These are phyloP conservation scores for Botrytis galanthina DNA, from an alignment of 2,329 filamentous ascomycete genomes.

Conservation along the genomic window DNA sequence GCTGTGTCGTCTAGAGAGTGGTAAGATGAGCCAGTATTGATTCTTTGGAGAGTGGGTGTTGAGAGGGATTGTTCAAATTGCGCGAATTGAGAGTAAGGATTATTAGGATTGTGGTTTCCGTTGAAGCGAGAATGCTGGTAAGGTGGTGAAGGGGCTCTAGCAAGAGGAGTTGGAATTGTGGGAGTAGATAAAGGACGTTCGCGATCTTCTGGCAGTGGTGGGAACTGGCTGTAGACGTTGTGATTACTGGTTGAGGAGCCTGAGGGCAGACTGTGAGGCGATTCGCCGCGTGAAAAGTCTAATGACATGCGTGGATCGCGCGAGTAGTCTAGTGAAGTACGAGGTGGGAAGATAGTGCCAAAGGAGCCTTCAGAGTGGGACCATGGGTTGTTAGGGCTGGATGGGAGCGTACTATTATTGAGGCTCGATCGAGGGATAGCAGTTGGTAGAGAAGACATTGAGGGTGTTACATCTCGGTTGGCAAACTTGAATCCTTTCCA, in stretches of 20 bases:
- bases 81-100: constrained; percentile 19
- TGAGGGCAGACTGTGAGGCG: constrained; percentile 3
- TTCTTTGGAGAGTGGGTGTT: constrained; percentile 14
- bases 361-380: constrained; percentile 13
- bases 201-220: constrained; percentile 2
- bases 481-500: constrained; percentile 13
- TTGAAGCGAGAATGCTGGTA: neutral
- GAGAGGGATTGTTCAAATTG: constrained; percentile 19
- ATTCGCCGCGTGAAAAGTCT: neutral
- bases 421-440: constrained; percentile 20
- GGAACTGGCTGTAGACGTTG: constrained; percentile 8
- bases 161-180: neutral
- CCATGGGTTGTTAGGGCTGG: constrained; percentile 13
- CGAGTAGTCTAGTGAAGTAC: neutral
- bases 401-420: constrained; percentile 14
- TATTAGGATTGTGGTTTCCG: constrained; percentile 6
- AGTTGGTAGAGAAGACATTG: constrained; percentile 18
- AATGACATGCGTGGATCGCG: neutral
- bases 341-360: neutral
- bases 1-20: constrained; percentile 9
- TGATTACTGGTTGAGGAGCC: neutral
- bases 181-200: constrained; percentile 19
- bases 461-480: constrained; percentile 14
- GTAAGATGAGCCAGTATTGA: constrained; percentile 10
- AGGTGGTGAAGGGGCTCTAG: neutral